Conservation (phyloP, 1,139 yeast species). For the Geotrichum histeridarum region DNA sequence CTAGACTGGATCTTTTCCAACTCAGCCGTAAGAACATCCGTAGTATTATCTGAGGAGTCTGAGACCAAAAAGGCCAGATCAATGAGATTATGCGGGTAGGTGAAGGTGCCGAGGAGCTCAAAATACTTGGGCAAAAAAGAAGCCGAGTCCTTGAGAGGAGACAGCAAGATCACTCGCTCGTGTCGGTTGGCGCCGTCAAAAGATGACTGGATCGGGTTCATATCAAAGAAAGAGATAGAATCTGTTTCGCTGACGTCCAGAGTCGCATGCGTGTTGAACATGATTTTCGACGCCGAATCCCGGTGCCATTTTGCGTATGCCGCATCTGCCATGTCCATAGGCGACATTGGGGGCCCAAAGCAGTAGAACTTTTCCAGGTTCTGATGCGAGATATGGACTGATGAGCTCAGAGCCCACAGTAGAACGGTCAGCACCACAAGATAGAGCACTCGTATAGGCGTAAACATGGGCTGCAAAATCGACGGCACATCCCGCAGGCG, state of each 20-base stretch:
- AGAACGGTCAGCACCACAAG: background rate
- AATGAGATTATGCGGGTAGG: constrained; percentile 74
- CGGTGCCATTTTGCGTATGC: constrained; percentile 30
- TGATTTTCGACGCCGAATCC: constrained; percentile 28
- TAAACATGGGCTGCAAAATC: background rate
- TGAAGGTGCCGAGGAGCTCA: constrained; percentile 76
- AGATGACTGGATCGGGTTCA: constrained; percentile 43
- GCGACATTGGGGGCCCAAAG: constrained; percentile 32
- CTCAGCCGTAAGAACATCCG: constrained; percentile 56
- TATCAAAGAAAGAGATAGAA: constrained; percentile 40
- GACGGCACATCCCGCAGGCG: constrained; percentile 5
- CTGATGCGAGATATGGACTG: constrained; percentile 22
- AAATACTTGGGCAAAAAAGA: constrained; percentile 76
- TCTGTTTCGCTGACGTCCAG: constrained; percentile 19
- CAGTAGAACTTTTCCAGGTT: constrained; percentile 26
- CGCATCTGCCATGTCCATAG: constrained; percentile 28
- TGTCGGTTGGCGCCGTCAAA: constrained; percentile 49
- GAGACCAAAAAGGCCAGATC: constrained; percentile 83
- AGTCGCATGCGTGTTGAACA: constrained; percentile 18
- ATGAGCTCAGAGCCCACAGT: constrained; percentile 13
- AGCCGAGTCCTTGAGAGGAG: constrained; percentile 82
- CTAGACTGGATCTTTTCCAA: constrained; percentile 31
- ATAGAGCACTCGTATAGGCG: constrained; percentile 1
- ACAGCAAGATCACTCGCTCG: constrained; percentile 65
- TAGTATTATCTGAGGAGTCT: constrained; percentile 65